Evolutionary conservation across 192 early-diverging fungal species (phyloP).

Genomic region (Pilaira anomala): DNA sequence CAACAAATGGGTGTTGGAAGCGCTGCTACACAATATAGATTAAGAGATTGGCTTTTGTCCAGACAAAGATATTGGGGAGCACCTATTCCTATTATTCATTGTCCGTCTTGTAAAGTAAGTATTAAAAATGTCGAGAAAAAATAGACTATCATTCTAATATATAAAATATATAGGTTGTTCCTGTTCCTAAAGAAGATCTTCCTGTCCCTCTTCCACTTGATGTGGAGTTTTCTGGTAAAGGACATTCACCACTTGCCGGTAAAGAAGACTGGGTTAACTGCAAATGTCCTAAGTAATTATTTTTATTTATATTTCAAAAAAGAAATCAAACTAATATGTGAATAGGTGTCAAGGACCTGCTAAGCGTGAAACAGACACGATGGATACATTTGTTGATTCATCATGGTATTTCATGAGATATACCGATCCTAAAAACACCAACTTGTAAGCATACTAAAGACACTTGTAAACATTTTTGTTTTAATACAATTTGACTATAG

Average conservation of each 20-base stretch:
- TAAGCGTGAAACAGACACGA: conserved; percentile 84
- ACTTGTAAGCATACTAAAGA: conserved; percentile 26
- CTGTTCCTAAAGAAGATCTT: conserved; percentile 76
- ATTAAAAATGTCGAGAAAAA: neutral
- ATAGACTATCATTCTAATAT: neutral
- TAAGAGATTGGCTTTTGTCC: conserved; percentile 95
- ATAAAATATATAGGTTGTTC: conserved; percentile 70
- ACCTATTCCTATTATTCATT: conserved; percentile 94
- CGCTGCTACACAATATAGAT: conserved; percentile 41
- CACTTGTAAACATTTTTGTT: conserved; percentile 1
- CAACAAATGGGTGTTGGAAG: conserved; percentile 45
- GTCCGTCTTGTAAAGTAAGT: conserved; percentile 67
- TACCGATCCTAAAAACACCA: conserved; percentile 70
- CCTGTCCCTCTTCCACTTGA: conserved; percentile 70
- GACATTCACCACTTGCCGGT: conserved; percentile 65
- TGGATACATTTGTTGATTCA: conserved; percentile 98
- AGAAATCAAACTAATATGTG: neutral
- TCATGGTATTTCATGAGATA: conserved; percentile 95
- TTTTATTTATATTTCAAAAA: neutral
- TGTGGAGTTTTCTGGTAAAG: conserved; percentile 57
- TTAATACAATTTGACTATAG: conserved; percentile 19
- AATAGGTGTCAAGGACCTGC: conserved; percentile 69
- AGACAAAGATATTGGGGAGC: conserved; percentile 96
- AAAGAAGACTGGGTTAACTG: conserved; percentile 68
- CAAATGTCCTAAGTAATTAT: conserved; percentile 68